Conservation (phyloP, 306 rosid genomes). For the Medicago ruthenica region DNA sequence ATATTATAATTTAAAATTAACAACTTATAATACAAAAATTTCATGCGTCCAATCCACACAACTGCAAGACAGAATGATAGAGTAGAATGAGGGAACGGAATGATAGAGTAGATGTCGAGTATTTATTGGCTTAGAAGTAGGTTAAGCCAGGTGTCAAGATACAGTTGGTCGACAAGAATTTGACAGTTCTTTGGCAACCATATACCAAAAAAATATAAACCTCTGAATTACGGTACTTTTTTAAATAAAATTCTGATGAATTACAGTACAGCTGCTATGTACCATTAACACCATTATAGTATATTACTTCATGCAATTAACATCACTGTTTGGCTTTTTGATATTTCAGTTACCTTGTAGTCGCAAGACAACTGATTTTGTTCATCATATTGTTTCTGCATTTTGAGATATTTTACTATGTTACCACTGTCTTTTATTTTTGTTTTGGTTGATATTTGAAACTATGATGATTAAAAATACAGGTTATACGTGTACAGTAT, state of each 20-base stretch:
- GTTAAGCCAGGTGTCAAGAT: background rate
- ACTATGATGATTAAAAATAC: background rate
- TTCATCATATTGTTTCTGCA: background rate
- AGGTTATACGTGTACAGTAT: too few species aligned
- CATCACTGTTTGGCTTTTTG: background rate
- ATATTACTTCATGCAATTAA: background rate
- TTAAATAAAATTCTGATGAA: background rate
- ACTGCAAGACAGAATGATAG: background rate
- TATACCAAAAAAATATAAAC: background rate
- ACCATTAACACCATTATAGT: background rate
- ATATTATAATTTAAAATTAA: background rate
- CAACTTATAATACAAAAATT: background rate
- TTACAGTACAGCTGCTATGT: background rate
- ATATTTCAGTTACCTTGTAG: background rate
- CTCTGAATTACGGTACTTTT: background rate
- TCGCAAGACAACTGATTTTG: background rate
- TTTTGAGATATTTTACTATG: background rate
- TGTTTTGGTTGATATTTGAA: background rate
- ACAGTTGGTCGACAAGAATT: background rate
- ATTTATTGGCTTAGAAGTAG: background rate
- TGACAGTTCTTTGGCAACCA: background rate
- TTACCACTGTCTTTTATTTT: background rate
- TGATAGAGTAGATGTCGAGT: background rate
- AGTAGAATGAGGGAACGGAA: background rate
- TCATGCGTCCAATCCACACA: constrained; percentile 3